These are phyloP conservation scores for Cadophora malorum DNA, from an alignment of 2,329 filamentous ascomycete species.

Conservation along the genomic window DNA sequence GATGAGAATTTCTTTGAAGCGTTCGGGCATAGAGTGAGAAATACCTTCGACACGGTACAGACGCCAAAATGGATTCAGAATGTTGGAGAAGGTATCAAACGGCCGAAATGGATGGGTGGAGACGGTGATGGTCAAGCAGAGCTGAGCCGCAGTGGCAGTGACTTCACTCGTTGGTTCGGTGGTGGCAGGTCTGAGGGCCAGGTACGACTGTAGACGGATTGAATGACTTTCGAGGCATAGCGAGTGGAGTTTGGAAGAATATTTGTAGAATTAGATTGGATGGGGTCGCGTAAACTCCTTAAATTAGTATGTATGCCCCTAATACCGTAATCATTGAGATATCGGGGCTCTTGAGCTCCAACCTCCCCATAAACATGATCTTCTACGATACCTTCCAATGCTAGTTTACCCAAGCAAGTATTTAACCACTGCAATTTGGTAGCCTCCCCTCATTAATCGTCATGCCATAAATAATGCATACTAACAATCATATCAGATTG, in stretches of 20 bases:
- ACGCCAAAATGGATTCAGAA: conserved; percentile 84
- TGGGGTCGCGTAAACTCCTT: conserved; percentile 2
- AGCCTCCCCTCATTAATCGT: not conserved
- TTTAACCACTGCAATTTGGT: not conserved
- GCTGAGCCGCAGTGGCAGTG: conserved; percentile 46
- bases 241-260: conserved; percentile 40
- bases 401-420: too few species aligned
- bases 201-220: conserved; percentile 41
- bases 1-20: conserved; percentile 85
- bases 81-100: conserved; percentile 71
- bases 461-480: not conserved
- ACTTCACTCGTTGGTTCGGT: conserved; percentile 65
- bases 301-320: conserved; percentile 24
- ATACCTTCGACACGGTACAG: conserved; percentile 86
- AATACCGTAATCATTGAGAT: conserved; percentile 19
- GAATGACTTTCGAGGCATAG: conserved; percentile 37
- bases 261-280: conserved; percentile 21
- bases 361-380: not conserved
- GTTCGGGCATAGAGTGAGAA: conserved; percentile 84
- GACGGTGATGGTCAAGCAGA: conserved; percentile 55
- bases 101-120: conserved; percentile 81
- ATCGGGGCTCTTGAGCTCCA: not conserved
- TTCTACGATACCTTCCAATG: too few species aligned
- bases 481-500: not conserved
- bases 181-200: conserved; percentile 50